A percentile compares a stretch with the other conserved stretches of the same genome.
phyloP scores from a whole-genome alignment of 108 stramenopile genomes.

The Fragilaria crotonensis region DNA sequence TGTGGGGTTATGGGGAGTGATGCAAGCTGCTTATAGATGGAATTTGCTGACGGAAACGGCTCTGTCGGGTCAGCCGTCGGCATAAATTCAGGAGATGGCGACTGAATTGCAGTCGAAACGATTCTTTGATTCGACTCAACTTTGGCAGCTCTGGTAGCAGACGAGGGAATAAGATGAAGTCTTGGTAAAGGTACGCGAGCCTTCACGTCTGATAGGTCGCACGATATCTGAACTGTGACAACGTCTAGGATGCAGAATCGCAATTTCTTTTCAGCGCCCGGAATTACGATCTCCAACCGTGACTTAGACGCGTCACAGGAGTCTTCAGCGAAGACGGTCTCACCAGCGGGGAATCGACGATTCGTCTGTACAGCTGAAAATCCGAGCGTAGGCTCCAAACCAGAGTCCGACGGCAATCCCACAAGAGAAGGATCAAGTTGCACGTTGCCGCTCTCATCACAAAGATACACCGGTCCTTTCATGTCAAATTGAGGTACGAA shows the following conservation, averaged over 20 bases:
- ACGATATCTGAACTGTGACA: constrained; percentile 31
- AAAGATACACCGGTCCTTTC: constrained; percentile 45
- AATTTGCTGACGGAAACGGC: background rate
- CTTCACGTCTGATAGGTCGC: constrained; percentile 29
- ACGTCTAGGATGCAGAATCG: constrained; percentile 33
- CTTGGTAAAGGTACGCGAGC: constrained; percentile 36
- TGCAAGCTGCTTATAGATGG: constrained; percentile 17
- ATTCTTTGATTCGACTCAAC: background rate
- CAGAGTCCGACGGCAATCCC: constrained; percentile 18
- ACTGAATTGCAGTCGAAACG: background rate
- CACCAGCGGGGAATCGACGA: constrained; percentile 36
- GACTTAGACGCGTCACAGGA: constrained; percentile 1
- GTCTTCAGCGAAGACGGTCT: constrained; percentile 18
- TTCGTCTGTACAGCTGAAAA: constrained; percentile 18
- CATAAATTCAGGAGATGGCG: background rate
- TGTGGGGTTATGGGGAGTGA: constrained; percentile 9
- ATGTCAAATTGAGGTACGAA: constrained; percentile 55
- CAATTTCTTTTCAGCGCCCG: constrained; percentile 5
- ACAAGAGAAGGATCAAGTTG: constrained; percentile 44
- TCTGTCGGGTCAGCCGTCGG: background rate
- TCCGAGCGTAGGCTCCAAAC: constrained; percentile 27
- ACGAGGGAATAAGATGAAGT: constrained; percentile 24
- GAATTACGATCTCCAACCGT: constrained; percentile 21
- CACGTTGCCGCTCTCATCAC: constrained; percentile 32
- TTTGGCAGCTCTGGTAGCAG: background rate